Conservation (phyloP, 163 green algal species). For the Volvox carteri region DNA sequence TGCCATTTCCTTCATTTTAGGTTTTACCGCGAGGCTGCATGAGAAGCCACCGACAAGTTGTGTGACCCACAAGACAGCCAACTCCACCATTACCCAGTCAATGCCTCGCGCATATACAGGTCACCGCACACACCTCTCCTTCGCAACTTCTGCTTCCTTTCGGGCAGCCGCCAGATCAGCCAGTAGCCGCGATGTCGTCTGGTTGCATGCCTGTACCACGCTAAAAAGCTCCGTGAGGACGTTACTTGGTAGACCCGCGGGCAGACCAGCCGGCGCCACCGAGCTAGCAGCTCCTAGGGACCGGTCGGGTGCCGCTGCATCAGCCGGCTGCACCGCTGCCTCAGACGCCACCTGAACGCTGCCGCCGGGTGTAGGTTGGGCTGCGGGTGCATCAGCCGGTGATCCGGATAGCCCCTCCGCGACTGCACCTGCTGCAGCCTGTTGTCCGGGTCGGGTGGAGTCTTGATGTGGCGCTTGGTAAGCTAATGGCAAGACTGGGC, state of each 20-base stretch:
- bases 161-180: conserved; percentile 16
- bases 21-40: no score
- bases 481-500: no score
- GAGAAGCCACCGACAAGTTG: not conserved
- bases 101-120: no score
- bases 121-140: conserved; percentile 21
- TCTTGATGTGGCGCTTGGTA: no score
- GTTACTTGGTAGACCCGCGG: not conserved
- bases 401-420: no score
- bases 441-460: no score
- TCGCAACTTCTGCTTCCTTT: conserved; percentile 6
- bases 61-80: not conserved
- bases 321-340: not conserved
- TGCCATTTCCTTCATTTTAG: no score
- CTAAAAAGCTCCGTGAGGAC: not conserved
- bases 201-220: conserved; percentile 42
- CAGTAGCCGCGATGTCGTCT: conserved; percentile 3
- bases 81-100: not conserved
- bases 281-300: not conserved
- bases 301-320: not conserved
- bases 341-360: no score
- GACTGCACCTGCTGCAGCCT: no score
- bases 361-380: no score
- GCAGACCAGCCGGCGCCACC: not conserved
- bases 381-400: no score